Evolutionary conservation across 129 eudicot species (phyloP).

Genomic region (Tagetes erecta): DNA sequence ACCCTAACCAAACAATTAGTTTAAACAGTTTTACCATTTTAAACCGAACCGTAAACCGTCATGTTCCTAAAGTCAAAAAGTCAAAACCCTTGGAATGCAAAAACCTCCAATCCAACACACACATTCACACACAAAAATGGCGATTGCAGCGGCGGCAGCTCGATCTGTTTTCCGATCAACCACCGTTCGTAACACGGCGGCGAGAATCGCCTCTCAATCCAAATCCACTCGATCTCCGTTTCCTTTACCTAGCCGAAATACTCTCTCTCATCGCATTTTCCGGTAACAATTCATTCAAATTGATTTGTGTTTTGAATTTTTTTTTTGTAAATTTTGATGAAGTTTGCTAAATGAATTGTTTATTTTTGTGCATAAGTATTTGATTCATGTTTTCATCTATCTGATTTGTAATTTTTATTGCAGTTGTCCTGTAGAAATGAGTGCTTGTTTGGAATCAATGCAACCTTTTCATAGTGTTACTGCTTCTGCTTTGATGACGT

Average conservation of each 20-base stretch:
- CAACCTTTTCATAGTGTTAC: constrained; percentile 89
- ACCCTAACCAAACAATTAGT: too few relatives aligned
- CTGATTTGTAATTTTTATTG: neutral
- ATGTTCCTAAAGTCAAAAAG: neutral
- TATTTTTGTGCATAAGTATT: neutral
- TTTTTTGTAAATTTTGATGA: neutral
- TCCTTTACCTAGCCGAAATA: constrained; percentile 29
- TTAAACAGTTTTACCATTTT: too few relatives aligned
- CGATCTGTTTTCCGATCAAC: constrained; percentile 45
- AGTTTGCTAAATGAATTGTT: neutral
- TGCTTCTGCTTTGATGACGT: constrained; percentile 96
- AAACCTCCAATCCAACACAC: constrained; percentile 15
- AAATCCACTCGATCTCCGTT: constrained; percentile 35
- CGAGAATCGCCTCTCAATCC: constrained; percentile 32
- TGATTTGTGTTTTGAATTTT: neutral
- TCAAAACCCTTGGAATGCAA: constrained; percentile 25
- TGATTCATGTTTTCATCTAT: neutral
- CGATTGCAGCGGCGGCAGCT: constrained; percentile 44
- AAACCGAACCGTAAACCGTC: too few relatives aligned
- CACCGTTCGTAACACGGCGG: constrained; percentile 35
- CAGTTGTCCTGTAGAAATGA: constrained; percentile 78
- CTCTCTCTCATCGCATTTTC: constrained; percentile 38
- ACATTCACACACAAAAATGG: constrained; percentile 22
- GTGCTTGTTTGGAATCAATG: constrained; percentile 74
- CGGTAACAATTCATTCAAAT: constrained; percentile 23